Conservation (phyloP, 2,329 filamentous ascomycete genomes). For the Corinectria fuckeliana region DNA sequence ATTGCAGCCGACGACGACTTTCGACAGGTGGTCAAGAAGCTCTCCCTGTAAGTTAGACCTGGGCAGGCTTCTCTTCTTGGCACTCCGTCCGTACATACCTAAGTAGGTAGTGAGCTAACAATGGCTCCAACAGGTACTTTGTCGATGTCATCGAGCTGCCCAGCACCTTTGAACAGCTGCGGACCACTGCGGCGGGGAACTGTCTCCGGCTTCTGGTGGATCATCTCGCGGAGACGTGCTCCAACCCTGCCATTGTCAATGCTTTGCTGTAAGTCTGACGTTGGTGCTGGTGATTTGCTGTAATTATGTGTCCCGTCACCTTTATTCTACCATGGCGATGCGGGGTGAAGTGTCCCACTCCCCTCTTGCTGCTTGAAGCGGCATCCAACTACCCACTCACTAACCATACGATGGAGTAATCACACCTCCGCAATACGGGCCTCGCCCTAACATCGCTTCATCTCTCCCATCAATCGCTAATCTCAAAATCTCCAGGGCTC, state of each 20-base stretch:
- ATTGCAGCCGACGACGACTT: slow-evolving; percentile 67
- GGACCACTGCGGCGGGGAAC: slow-evolving; percentile 68
- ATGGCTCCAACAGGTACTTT: slow-evolving; percentile 59
- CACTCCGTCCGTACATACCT: not conserved
- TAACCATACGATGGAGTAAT: too few species aligned
- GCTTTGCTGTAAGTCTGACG: slow-evolving; percentile 68
- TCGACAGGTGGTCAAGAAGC: slow-evolving; percentile 69
- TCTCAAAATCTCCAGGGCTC: slow-evolving; percentile 57
- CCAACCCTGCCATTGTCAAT: slow-evolving; percentile 74
- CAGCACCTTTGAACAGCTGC: slow-evolving; percentile 75
- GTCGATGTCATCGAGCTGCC: slow-evolving; percentile 68
- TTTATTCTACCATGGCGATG: not conserved
- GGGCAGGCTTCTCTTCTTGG: too few species aligned
- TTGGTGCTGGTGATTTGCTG: not conserved
- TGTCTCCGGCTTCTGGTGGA: slow-evolving; percentile 65
- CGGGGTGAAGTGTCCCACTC: not conserved
- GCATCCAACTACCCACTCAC: not conserved
- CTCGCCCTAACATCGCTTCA: not conserved
- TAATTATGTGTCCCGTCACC: not conserved
- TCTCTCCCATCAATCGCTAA: slow-evolving; percentile 15
- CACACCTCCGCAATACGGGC: too few species aligned
- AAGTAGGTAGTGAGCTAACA: not conserved
- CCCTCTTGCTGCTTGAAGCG: not conserved
- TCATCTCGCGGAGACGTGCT: slow-evolving; percentile 67
- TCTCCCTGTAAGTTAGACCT: slow-evolving; percentile 62